Evolutionary conservation across 768 basidiomycete genomes (phyloP).

Genomic region (Xerocomellus chrysenteron): DNA sequence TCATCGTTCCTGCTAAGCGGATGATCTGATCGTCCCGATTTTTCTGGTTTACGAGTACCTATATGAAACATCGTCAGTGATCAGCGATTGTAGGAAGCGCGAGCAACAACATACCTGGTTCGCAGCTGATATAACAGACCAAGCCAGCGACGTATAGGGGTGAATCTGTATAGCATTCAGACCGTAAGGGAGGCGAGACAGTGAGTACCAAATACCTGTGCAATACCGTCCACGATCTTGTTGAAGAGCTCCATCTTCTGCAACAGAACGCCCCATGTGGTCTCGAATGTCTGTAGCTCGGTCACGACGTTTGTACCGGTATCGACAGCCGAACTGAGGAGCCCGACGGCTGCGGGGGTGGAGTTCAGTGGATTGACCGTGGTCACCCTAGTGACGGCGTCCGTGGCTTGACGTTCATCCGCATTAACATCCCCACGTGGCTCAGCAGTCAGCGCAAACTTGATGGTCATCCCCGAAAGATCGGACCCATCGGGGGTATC

Average conservation of each 20-base stretch:
- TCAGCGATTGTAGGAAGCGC: no score
- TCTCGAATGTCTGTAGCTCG: background rate
- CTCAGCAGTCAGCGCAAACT: background rate
- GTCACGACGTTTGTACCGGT: no score
- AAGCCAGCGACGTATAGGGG: background rate
- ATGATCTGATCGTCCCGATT: no score
- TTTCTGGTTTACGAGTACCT: background rate
- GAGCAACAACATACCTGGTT: background rate
- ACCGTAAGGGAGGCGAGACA: background rate
- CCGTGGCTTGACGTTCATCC: background rate
- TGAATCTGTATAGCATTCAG: no score
- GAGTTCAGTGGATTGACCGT: background rate
- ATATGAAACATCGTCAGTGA: background rate
- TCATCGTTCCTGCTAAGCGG: no score
- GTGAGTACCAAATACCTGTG: background rate
- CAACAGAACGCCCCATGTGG: background rate
- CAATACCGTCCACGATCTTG: background rate
- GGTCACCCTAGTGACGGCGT: background rate
- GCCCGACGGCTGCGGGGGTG: no score
- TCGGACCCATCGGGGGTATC: background rate
- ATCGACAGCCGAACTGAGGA: no score
- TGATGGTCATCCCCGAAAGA: no score
- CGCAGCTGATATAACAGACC: background rate
- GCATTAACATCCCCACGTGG: background rate
- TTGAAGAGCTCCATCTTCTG: background rate